These are phyloP conservation scores for Penicillium sp. DNA, from an alignment of 2,329 filamentous ascomycete species.

Conservation along the genomic window DNA sequence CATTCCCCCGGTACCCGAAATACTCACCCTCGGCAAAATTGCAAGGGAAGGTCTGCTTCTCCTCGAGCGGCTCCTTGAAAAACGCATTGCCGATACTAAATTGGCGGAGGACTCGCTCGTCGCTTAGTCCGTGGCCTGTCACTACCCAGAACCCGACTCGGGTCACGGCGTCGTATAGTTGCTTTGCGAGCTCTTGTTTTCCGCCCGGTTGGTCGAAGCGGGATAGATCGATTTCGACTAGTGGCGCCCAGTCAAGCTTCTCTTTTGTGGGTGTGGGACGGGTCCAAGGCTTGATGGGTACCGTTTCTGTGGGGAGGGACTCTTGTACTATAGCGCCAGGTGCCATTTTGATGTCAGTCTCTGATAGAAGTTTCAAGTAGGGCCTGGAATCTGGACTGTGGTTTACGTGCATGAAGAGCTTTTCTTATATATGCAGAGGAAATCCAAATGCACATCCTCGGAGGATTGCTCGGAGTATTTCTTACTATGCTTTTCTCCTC, in stretches of 20 bases:
- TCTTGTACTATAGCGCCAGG: slow-evolving; percentile 22
- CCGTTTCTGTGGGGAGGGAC: slow-evolving; percentile 2
- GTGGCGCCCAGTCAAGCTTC: slow-evolving; percentile 48
- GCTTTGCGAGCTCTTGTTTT: slow-evolving; percentile 52
- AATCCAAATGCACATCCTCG: not conserved
- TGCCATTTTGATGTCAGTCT: slow-evolving; percentile 16
- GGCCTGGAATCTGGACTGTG: too few relatives aligned
- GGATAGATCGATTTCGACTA: slow-evolving; percentile 55
- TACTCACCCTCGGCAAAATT: slow-evolving; percentile 34
- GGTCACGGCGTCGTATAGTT: slow-evolving; percentile 53
- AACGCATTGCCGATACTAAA: slow-evolving; percentile 30
- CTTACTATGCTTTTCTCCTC: not conserved
- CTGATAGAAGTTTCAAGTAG: not conserved
- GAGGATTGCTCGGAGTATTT: not conserved
- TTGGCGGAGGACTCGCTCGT: slow-evolving; percentile 27
- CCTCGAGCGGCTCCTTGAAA: slow-evolving; percentile 26
- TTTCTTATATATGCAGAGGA: too few relatives aligned
- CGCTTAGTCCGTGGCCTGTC: slow-evolving; percentile 20
- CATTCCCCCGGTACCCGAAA: slow-evolving; percentile 34
- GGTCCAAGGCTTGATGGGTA: slow-evolving; percentile 27
- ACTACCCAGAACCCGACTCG: slow-evolving; percentile 33
- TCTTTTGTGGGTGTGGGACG: slow-evolving; percentile 26
- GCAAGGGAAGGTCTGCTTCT: slow-evolving; percentile 27
- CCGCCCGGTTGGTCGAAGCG: slow-evolving; percentile 53
- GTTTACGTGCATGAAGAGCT: too few relatives aligned